Evolutionary conservation across 805 yeast genomes (phyloP), one percentile per base, ranked within the genome.

Genomic region (Starmerella gropengiesseri): DNA sequence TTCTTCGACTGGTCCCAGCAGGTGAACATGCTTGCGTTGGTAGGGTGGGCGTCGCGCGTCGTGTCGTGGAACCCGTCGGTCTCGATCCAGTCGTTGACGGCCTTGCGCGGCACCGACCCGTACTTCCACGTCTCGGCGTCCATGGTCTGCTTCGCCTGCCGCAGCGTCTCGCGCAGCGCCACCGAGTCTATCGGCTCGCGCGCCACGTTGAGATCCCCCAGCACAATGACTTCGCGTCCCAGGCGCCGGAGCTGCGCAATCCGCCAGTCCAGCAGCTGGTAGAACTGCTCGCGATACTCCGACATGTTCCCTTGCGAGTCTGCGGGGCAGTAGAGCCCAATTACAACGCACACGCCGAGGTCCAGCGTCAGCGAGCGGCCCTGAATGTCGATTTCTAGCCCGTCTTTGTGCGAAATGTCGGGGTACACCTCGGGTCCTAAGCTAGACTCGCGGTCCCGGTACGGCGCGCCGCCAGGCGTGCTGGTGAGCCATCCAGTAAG

Each of bases 151-250:
- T 29, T 23, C 16, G 22, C 64, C 40, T 66, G 67, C 35, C 62
- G 53, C 7, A 71, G 62, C 19, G 67, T 70, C 31, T 66, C 69
- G 7, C 81, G 67, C 1, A 68, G 66, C 45, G 81, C 93, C 1
- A 93, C 96, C 45, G 78, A 76, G 56, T 89, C 98, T 5, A 81
- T 77, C 35, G 82, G 61, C 59, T 86, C 91, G 13, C 84, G 66
- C 4, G 86, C 69, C 2, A 89, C 79, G 56, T 89, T 89, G 13
- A 89, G 70, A 58, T 89, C 98, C 2, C 98, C 98, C 75, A 89
- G 68, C 0, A 91, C 62, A 1, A 89, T 65, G 5, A 89, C 86
- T 12, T 73, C 61, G 52, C 87, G 81, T 0, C 84, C 84, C 47
- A 64, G 31, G n/a, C 42, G 49, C 1, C 53, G 51, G 43, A 89